Conservation (phyloP, 768 basidiomycete genomes). For the Rhodosporidiobolus odoratus region DNA sequence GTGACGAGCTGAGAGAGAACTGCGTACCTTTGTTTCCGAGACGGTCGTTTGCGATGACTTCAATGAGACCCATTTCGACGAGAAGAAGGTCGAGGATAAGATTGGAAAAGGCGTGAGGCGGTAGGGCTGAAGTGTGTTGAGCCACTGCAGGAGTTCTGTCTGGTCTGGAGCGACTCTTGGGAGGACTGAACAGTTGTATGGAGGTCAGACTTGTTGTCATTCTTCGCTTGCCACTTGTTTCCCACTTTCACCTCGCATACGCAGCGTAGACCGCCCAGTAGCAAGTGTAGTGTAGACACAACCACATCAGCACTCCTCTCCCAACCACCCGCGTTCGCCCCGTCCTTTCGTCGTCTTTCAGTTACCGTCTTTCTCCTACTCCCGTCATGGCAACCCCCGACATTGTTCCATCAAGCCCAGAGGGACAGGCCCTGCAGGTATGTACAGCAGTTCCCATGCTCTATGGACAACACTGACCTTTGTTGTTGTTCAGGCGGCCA, state of each 20-base stretch:
- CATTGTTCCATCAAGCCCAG: conserved; percentile 19
- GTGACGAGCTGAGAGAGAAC: not conserved
- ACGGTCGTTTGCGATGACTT: conserved; percentile 95
- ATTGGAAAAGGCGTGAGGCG: not conserved
- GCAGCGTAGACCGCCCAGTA: no score
- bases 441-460: not conserved
- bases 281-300: not conserved
- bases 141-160: no score
- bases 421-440: conserved; percentile 35
- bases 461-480: not conserved
- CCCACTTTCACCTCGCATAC: no score
- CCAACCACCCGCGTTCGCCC: not conserved
- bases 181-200: no score
- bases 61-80: conserved; percentile 20
- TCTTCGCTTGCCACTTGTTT: no score
- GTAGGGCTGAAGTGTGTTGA: not conserved
- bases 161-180: no score
- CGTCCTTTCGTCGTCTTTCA: not conserved
- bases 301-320: not conserved
- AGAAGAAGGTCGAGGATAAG: not conserved
- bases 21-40: conserved; percentile 79
- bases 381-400: conserved; percentile 15
- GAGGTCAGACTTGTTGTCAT: no score
- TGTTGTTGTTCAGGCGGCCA: conserved; percentile 29
- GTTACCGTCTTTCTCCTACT: not conserved